phyloP scores from a whole-genome alignment of 2,329 filamentous ascomycete species.

The Paecilomyces niveus region DNA sequence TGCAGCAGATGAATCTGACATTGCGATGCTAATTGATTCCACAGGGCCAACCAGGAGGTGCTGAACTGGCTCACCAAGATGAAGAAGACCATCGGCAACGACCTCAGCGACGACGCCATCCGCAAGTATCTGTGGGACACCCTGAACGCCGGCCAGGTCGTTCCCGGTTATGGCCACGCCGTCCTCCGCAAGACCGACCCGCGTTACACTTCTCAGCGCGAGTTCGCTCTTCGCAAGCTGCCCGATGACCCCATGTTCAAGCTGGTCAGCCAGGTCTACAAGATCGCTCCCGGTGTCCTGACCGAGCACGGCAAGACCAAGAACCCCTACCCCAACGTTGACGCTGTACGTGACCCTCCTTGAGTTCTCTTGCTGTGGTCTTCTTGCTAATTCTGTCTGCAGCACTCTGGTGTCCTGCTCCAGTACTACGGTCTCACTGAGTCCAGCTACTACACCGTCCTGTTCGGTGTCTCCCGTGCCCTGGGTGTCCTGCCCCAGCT shows the following conservation, averaged over 20 bases:
- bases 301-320: constrained; percentile 99
- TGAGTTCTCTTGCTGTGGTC: not conserved
- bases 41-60: constrained; percentile 91
- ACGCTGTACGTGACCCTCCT: constrained; percentile 51
- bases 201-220: constrained; percentile 96
- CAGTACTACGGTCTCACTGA: constrained; percentile 99
- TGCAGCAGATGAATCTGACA: not conserved
- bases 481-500: constrained; percentile 98
- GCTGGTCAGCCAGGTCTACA: constrained; percentile 99
- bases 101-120: constrained; percentile 93
- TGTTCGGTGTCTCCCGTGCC: constrained; percentile 97
- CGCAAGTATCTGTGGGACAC: constrained; percentile 98
- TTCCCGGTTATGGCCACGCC: constrained; percentile 96
- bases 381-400: constrained; percentile 10
- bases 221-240: constrained; percentile 89
- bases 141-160: constrained; percentile 89
- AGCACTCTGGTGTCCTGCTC: constrained; percentile 95
- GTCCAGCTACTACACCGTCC: constrained; percentile 99
- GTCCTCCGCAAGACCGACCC: constrained; percentile 99
- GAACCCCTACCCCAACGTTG: constrained; percentile 99
- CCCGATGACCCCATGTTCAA: constrained; percentile 99
- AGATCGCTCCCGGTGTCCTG: constrained; percentile 95
- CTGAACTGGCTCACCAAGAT: constrained; percentile 99
- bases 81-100: constrained; percentile 90
- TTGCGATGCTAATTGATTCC: constrained; percentile 11